Base-by-base conservation (phyloP, 768 basidiomycete species). In the Tricholoma furcatifolium region DNA sequence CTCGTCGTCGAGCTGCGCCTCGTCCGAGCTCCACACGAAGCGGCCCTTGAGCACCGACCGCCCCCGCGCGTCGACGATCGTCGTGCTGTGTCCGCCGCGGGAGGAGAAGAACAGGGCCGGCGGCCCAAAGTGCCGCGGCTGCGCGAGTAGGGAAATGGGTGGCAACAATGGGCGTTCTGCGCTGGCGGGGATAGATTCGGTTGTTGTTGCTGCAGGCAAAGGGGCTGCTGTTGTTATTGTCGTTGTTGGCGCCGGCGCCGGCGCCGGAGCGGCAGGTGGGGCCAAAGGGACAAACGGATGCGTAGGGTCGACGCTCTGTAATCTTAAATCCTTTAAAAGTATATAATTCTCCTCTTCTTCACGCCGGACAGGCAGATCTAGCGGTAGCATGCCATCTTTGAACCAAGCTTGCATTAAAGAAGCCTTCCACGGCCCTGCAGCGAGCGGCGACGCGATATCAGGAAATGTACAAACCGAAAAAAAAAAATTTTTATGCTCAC, bases 381-480 rank as follows among this genome's bases (percentile, higher is more conserved):
- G 85, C 2, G 91, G 91, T 20, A 93, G 74, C 17, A 91, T 67
- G 8, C 88, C 88, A 55, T 93, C 91, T 62, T 87, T 88, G 63
- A 88, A 91, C 91, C 91, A 93, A 4, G 84, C 80, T 63, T 93
- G 90, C 91, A 93, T 93, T 42, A 92, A 74, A 20, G 83, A 80
- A n/a, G 87, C 77, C 63, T 88, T 90, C 91, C 91, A 93, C 18
- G 91, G 91, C 32, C 91, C 91, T 92, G 53, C 14, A 35, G 14
- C n/a, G 20, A 47, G 21, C n/a, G 20, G 44, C 39, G 31, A 2
- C 36, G 49, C 14, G 32, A 49, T 4, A 27, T 50, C 11, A 36
- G 18, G 17, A 23, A 15, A 6, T 30, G 9, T n/a, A 11, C 9
- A 27, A 27, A 27, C 7, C 6, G 35, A 46, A 27, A 18, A 53